These are phyloP conservation scores for Verticillium albo-atrum DNA, from an alignment of 2,329 filamentous ascomycete species.

Conservation along the genomic window DNA sequence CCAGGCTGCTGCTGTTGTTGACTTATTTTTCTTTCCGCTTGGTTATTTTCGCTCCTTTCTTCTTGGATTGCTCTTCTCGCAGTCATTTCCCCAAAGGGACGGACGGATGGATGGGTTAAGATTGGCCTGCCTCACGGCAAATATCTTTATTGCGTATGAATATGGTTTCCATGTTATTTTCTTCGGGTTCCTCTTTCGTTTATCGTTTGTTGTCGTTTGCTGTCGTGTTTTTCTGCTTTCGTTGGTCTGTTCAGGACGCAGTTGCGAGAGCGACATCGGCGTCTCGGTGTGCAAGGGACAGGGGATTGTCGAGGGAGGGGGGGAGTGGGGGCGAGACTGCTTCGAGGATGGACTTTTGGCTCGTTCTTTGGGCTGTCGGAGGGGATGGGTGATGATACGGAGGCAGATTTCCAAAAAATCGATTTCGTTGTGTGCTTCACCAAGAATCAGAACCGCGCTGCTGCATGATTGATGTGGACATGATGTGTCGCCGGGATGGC, in stretches of 20 bases:
- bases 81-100: slow-evolving; percentile 8
- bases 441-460: no score
- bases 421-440: no score
- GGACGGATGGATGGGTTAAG: slow-evolving; percentile 22
- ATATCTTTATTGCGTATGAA: slow-evolving; percentile 12
- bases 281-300: neutral
- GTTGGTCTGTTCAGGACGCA: neutral
- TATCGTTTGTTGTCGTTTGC: neutral
- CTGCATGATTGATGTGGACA: no score
- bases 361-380: neutral
- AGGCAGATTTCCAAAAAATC: no score
- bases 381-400: no score
- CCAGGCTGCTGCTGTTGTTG: neutral
- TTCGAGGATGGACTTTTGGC: neutral
- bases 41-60: neutral
- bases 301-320: neutral
- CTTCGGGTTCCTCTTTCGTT: slow-evolving; percentile 13
- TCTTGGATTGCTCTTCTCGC: slow-evolving; percentile 7
- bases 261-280: neutral
- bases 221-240: neutral
- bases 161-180: slow-evolving; percentile 1
- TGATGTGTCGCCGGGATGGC: no score
- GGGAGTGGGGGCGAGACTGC: neutral
- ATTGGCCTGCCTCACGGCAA: slow-evolving; percentile 31
- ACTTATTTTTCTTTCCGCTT: neutral